A percentile compares a stretch with the other conserved stretches of the same genome.
Conservation (phyloP, 2,329 filamentous ascomycete species). For the Trichoderma citrinoviride region DNA sequence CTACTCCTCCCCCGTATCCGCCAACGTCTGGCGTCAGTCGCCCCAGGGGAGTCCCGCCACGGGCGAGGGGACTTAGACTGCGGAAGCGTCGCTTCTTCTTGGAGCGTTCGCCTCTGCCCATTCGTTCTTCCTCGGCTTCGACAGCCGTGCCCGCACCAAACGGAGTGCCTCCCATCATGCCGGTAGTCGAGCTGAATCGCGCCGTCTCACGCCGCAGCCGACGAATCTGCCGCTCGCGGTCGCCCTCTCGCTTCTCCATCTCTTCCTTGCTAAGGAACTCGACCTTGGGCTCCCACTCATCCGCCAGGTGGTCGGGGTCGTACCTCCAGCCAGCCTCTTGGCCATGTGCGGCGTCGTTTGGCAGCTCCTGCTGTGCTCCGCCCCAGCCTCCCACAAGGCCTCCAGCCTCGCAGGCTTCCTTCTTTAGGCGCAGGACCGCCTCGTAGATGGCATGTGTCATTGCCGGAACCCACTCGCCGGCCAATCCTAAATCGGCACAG, state of each 20-base stretch:
- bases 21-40: conserved; percentile 79
- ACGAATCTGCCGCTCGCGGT: conserved; percentile 86
- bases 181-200: conserved; percentile 81
- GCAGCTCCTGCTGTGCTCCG: conserved; percentile 62
- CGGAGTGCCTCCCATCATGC: conserved; percentile 74
- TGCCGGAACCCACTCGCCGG: conserved; percentile 89
- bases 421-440: conserved; percentile 86
- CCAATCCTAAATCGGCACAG: conserved; percentile 84
- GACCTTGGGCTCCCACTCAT: conserved; percentile 80
- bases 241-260: conserved; percentile 94
- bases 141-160: conserved; percentile 54
- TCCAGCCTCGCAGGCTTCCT: conserved; percentile 91
- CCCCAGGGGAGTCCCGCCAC: conserved; percentile 60
- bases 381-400: conserved; percentile 75
- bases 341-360: conserved; percentile 85
- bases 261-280: conserved; percentile 87
- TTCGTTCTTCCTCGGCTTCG: conserved; percentile 69
- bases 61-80: conserved; percentile 77
- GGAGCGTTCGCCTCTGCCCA: conserved; percentile 86
- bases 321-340: conserved; percentile 89
- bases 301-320: conserved; percentile 83
- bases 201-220: conserved; percentile 87
- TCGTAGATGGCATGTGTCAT: conserved; percentile 98
- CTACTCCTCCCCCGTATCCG: conserved; percentile 69
- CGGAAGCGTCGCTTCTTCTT: conserved; percentile 95